phyloP scores from a whole-genome alignment of 1,139 yeast genomes.

The Zhuliangozyma parablackwelliae region DNA sequence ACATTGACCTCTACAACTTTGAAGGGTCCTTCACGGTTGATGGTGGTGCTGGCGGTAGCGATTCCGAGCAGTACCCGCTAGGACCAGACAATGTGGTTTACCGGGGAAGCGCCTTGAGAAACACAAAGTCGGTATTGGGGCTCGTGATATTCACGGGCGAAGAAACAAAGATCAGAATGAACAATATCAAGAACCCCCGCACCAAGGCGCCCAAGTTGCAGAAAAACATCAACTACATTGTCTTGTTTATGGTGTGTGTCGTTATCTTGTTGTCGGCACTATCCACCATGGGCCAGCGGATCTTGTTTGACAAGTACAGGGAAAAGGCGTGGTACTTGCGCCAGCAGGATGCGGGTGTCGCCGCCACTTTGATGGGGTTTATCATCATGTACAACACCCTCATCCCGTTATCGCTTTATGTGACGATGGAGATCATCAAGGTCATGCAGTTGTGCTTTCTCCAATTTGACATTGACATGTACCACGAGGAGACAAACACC shows the following conservation, averaged over 20 bases:
- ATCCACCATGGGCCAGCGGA: slow-evolving; percentile 74
- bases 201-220: slow-evolving; percentile 93
- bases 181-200: slow-evolving; percentile 83
- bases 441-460: slow-evolving; percentile 76
- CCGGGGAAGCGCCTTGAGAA: slow-evolving; percentile 84
- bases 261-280: slow-evolving; percentile 73
- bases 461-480: slow-evolving; percentile 93
- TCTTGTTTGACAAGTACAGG: slow-evolving; percentile 41
- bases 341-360: slow-evolving; percentile 75
- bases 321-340: slow-evolving; percentile 70
- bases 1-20: slow-evolving; percentile 83
- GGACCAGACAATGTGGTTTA: slow-evolving; percentile 79
- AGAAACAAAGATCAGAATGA: slow-evolving; percentile 94
- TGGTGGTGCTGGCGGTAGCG: background rate
- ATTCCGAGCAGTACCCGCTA: slow-evolving; percentile 46
- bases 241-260: slow-evolving; percentile 78
- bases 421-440: slow-evolving; percentile 93
- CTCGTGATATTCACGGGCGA: slow-evolving; percentile 90
- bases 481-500: slow-evolving; percentile 75
- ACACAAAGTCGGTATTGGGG: slow-evolving; percentile 71
- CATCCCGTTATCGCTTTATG: slow-evolving; percentile 91
- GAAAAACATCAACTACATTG: slow-evolving; percentile 74
- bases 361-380: slow-evolving; percentile 91
- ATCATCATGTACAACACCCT: slow-evolving; percentile 95
- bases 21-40: slow-evolving; percentile 52